phyloP scores from a whole-genome alignment of 345 rosid genomes.

The Ricinus communis region DNA sequence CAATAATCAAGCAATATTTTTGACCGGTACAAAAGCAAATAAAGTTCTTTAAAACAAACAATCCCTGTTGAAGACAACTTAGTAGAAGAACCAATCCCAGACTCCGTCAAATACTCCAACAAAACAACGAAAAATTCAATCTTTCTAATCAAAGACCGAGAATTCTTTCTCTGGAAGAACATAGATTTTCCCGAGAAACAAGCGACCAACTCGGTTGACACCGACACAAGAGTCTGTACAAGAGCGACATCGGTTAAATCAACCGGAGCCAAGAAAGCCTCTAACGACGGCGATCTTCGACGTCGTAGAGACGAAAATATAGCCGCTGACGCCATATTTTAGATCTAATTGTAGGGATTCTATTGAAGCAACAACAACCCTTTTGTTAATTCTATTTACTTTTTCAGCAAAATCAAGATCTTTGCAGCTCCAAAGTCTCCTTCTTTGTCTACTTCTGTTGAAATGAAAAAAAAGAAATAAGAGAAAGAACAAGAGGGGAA shows the following conservation, averaged over 20 bases:
- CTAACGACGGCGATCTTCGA: slow-evolving; percentile 73
- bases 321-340: slow-evolving; percentile 72
- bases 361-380: slow-evolving; percentile 12
- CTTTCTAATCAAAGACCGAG: slow-evolving; percentile 70
- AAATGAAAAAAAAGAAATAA: neutral
- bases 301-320: slow-evolving; percentile 79
- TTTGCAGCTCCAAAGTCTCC: slow-evolving; percentile 12
- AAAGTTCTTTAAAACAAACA: slow-evolving; percentile 84
- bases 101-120: slow-evolving; percentile 61
- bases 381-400: neutral
- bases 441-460: no score
- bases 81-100: slow-evolving; percentile 27
- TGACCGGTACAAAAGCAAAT: slow-evolving; percentile 79
- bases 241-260: slow-evolving; percentile 71
- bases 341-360: slow-evolving; percentile 1
- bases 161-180: slow-evolving; percentile 69
- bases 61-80: slow-evolving; percentile 45
- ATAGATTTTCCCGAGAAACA: slow-evolving; percentile 42
- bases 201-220: slow-evolving; percentile 61
- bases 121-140: slow-evolving; percentile 62
- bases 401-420: neutral
- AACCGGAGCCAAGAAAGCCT: slow-evolving; percentile 81
- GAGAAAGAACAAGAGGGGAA: no score
- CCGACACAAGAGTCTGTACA: slow-evolving; percentile 56
- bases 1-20: slow-evolving; percentile 84